Percentiles rank a stretch among this genome's conserved stretches.
Conservation (phyloP, 179 eudicot genomes). For the Carnegiea gigantea region DNA sequence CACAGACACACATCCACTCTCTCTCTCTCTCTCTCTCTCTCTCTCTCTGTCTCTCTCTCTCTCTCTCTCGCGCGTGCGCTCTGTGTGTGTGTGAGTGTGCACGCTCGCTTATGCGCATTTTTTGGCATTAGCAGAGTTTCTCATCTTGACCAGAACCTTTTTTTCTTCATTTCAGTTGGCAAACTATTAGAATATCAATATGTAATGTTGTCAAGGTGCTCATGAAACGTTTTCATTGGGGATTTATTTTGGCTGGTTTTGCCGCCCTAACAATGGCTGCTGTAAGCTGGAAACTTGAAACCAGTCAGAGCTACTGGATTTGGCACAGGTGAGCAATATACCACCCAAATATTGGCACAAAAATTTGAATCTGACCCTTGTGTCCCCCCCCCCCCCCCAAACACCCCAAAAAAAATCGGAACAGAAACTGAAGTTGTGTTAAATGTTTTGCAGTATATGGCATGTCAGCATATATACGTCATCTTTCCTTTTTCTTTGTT, state of each 20-base stretch:
- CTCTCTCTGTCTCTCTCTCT: too few species aligned
- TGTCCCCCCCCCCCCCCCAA: not conserved
- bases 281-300: constrained; percentile 79
- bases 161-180: constrained; percentile 51
- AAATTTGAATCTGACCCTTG: not conserved
- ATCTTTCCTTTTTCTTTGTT: constrained; percentile 86
- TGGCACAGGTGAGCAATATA: constrained; percentile 79
- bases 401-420: not conserved
- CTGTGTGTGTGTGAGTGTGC: too few species aligned
- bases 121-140: not conserved
- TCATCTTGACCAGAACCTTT: not conserved
- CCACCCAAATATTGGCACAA: not conserved
- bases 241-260: constrained; percentile 60
- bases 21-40: too few species aligned
- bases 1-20: too few species aligned
- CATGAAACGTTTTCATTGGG: constrained; percentile 70
- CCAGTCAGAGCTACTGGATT: constrained; percentile 73
- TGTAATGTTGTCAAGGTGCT: constrained; percentile 42
- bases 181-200: constrained; percentile 39
- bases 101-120: too few species aligned
- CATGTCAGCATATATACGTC: constrained; percentile 77
- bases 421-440: constrained; percentile 5
- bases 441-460: constrained; percentile 67
- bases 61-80: too few species aligned
- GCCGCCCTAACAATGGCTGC: constrained; percentile 69